These are phyloP conservation scores for Pleochaeta shiraiana DNA, from an alignment of 2,329 filamentous ascomycete species.

Conservation along the genomic window DNA sequence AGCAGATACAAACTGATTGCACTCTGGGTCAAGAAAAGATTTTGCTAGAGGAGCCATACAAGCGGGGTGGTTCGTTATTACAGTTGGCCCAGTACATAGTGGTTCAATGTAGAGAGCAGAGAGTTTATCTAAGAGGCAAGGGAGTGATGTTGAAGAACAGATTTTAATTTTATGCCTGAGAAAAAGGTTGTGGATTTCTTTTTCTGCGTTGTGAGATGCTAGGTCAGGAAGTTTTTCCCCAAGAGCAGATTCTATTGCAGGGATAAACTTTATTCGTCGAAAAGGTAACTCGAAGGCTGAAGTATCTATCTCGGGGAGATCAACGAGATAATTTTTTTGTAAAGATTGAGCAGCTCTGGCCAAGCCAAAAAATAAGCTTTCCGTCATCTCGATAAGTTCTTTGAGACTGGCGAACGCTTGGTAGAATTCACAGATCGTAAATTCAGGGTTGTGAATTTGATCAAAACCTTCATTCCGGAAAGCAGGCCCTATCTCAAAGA, in stretches of 20 bases:
- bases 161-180: constrained; percentile 24
- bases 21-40: constrained; percentile 52
- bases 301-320: constrained; percentile 28
- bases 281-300: constrained; percentile 32
- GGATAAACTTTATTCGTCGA: constrained; percentile 57
- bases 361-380: constrained; percentile 42
- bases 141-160: constrained; percentile 32
- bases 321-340: constrained; percentile 23
- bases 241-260: constrained; percentile 48
- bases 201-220: constrained; percentile 27
- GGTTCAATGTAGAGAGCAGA: constrained; percentile 60
- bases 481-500: constrained; percentile 82
- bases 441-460: constrained; percentile 87
- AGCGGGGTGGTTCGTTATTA: constrained; percentile 76
- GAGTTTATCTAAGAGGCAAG: constrained; percentile 62
- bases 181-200: constrained; percentile 35
- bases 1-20: constrained; percentile 52
- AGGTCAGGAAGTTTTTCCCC: constrained; percentile 23
- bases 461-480: constrained; percentile 93
- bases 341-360: constrained; percentile 28
- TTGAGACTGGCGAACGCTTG: constrained; percentile 59
- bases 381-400: constrained; percentile 55
- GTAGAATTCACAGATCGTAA: constrained; percentile 96
- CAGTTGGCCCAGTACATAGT: constrained; percentile 47
- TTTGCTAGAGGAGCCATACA: constrained; percentile 85